Evolutionary conservation across 2,329 filamentous ascomycete species (phyloP).

Genomic region (Mollisiaceae sp.): DNA sequence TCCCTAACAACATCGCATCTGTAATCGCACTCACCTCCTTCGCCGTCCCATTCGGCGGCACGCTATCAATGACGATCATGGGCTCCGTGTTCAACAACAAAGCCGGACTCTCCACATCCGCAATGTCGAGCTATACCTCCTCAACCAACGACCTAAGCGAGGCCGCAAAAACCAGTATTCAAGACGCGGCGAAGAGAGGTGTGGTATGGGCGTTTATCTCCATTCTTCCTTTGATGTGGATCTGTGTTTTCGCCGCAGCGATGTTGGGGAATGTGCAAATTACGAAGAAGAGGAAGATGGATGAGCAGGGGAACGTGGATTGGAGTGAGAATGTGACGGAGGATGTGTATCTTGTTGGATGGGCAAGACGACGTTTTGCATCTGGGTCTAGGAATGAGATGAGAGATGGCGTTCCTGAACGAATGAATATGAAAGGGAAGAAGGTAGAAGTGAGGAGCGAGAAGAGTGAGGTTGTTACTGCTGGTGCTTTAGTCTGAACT

Average conservation of each 20-base stretch:
- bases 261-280: slow-evolving; percentile 54
- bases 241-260: slow-evolving; percentile 50
- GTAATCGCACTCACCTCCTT: slow-evolving; percentile 66
- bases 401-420: too few relatives aligned
- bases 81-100: slow-evolving; percentile 70
- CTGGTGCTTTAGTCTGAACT: too few relatives aligned
- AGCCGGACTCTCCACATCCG: slow-evolving; percentile 24
- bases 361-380: not conserved
- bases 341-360: slow-evolving; percentile 2
- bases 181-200: slow-evolving; percentile 54
- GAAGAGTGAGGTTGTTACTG: too few relatives aligned
- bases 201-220: slow-evolving; percentile 70
- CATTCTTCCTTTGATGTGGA: slow-evolving; percentile 61
- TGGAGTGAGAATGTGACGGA: slow-evolving; percentile 11
- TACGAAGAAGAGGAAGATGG: slow-evolving; percentile 31
- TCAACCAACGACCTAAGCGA: slow-evolving; percentile 38
- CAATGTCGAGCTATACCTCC: slow-evolving; percentile 42
- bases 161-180: slow-evolving; percentile 45
- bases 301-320: slow-evolving; percentile 1
- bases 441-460: too few relatives aligned
- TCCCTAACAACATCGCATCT: slow-evolving; percentile 60
- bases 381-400: too few relatives aligned
- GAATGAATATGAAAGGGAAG: too few relatives aligned
- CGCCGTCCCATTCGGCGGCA: slow-evolving; percentile 66
- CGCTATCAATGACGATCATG: slow-evolving; percentile 69